These are phyloP conservation scores for Monosporascus sp. DNA, from an alignment of 2,329 filamentous ascomycete species.

Conservation along the genomic window DNA sequence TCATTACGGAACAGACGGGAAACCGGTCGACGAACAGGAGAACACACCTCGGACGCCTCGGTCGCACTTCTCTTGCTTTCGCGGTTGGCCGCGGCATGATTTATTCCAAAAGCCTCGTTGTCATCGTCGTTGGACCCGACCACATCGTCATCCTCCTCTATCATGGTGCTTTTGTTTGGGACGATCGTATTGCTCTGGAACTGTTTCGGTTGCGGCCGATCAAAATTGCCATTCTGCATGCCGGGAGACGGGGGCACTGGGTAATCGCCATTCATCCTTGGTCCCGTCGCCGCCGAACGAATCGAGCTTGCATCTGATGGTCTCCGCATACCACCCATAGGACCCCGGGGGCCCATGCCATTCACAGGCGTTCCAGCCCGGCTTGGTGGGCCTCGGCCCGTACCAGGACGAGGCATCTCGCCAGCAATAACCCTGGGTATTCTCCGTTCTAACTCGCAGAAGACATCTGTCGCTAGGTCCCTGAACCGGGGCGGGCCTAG, in stretches of 20 bases:
- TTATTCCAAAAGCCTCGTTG: slow-evolving; percentile 59
- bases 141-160: slow-evolving; percentile 85
- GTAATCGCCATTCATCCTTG: slow-evolving; percentile 36
- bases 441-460: slow-evolving; percentile 85
- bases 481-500: slow-evolving; percentile 81
- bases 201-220: slow-evolving; percentile 77
- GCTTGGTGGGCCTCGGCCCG: slow-evolving; percentile 51
- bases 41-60: slow-evolving; percentile 31
- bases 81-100: slow-evolving; percentile 29
- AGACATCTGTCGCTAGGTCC: slow-evolving; percentile 92
- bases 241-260: slow-evolving; percentile 56
- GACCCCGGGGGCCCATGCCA: slow-evolving; percentile 46
- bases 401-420: slow-evolving; percentile 61
- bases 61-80: slow-evolving; percentile 29
- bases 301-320: slow-evolving; percentile 61
- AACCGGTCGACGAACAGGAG: no score
- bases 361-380: slow-evolving; percentile 59
- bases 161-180: slow-evolving; percentile 95
- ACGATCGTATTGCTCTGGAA: slow-evolving; percentile 95
- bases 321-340: slow-evolving; percentile 47
- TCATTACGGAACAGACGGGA: no score
- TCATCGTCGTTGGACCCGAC: slow-evolving; percentile 52
- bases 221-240: slow-evolving; percentile 57
- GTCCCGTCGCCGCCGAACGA: slow-evolving; percentile 30
- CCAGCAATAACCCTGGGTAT: slow-evolving; percentile 73